Evolutionary conservation across 208 protist genomes (phyloP).

Genomic region (Wallacemonas sp.): DNA sequence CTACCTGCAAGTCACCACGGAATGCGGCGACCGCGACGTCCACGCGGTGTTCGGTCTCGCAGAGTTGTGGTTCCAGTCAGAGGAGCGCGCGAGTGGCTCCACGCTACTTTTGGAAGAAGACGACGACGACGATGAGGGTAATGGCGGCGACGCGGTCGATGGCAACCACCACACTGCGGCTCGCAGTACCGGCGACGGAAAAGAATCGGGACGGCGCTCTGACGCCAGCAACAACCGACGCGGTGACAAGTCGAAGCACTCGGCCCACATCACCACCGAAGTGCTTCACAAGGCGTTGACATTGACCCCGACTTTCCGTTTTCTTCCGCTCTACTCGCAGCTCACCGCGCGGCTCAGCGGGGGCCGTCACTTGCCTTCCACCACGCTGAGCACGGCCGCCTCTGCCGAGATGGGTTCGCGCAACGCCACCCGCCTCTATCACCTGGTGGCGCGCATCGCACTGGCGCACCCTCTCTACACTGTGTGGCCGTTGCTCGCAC

Average conservation of each 20-base stretch:
- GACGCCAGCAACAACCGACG: no score
- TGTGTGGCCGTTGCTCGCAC: slow-evolving; percentile 75
- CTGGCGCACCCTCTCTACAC: slow-evolving; percentile 47
- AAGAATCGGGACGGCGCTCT: no score
- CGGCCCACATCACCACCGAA: slow-evolving; percentile 17
- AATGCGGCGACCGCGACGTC: slow-evolving; percentile 31
- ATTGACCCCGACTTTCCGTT: slow-evolving; percentile 45
- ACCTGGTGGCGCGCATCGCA: slow-evolving; percentile 47
- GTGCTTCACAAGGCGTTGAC: slow-evolving; percentile 52
- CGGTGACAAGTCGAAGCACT: not conserved
- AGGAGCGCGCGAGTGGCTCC: slow-evolving; percentile 17
- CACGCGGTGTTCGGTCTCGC: slow-evolving; percentile 82
- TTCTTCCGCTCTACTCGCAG: slow-evolving; percentile 68
- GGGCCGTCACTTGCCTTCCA: slow-evolving; percentile 11
- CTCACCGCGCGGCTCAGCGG: slow-evolving; percentile 64
- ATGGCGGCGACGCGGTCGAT: not conserved
- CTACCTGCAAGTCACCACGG: slow-evolving; percentile 42
- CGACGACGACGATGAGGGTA: slow-evolving; percentile 9
- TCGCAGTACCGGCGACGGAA: not conserved
- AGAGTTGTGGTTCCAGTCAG: slow-evolving; percentile 69
- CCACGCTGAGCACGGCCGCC: not conserved
- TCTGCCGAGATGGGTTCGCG: not conserved
- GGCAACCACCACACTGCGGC: not conserved
- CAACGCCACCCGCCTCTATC: slow-evolving; percentile 20
- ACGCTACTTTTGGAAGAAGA: slow-evolving; percentile 16